Base-by-base conservation (phyloP, 2,329 filamentous ascomycete species). In the Penicillium sp. region DNA sequence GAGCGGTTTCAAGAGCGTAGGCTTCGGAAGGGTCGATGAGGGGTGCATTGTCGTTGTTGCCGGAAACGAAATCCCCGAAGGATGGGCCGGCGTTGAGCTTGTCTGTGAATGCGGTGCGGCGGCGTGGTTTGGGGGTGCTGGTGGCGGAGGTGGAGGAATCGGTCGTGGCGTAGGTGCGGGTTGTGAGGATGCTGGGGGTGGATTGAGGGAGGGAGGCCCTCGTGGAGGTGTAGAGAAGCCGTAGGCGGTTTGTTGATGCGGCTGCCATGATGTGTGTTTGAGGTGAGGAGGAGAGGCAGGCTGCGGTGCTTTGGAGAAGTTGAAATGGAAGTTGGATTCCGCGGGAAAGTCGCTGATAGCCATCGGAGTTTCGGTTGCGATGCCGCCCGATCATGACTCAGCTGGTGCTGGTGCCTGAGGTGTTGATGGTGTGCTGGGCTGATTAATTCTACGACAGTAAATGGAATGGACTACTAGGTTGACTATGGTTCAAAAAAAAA, bases 71-170 rank as follows among this genome's bases (percentile, higher is more conserved):
- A 60, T 85, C 81, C 28, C 71, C 66, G 61, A 85, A 83, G 0
- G 81, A 80, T 10, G 82, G 82, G 0, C 82, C 82, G 5, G 76
- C 68, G 60, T 85, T 84, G 43, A 85, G 72, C 48, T 78, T 79
- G 65, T 85, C 81, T 53, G 70, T 73, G 67, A 85, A 85, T 2
- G 70, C 68, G 13, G 79, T 83, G 85, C 57, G 76, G 77, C 47
- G 70, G 68, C 7, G 83, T 85, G 45, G 43, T 57, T 45, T 57
- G 8, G 60, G 56, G 52, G 60, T 62, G 53, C 60, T 59, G 35
- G 62, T 65, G 49, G 66, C 65, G 55, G 65, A 66, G n/a, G n/a
- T n/a, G 26, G 65, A 61, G 37, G 62, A 57, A 48, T 64, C 64
- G 19, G 68, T 68, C n/a, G 69, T 72, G 32, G 69, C 69, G 48